A percentile compares a stretch with the other conserved stretches of the same genome.
Evolutionary conservation across 768 basidiomycete genomes (phyloP).

Genomic region (Termitomyces sp.): DNA sequence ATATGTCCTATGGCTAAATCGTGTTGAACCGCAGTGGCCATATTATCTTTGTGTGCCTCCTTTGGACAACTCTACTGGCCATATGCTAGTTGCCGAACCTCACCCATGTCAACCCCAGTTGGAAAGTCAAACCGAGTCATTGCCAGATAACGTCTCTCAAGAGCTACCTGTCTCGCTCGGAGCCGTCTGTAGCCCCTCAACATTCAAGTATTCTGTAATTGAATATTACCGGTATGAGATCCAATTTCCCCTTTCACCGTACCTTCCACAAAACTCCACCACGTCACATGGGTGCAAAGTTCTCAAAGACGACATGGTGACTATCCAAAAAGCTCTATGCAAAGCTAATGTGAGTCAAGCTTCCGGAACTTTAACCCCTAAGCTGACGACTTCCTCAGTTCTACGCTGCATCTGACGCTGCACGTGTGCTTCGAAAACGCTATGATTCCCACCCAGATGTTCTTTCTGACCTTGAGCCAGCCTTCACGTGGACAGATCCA

Average conservation of each 20-base stretch:
- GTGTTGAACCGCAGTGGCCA: constrained; percentile 28
- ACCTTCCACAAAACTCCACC: constrained; percentile 1
- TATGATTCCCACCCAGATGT: constrained; percentile 28
- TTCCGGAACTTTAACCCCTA: constrained; percentile 1
- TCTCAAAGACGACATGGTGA: constrained; percentile 25
- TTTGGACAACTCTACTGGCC: constrained; percentile 9
- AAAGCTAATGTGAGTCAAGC: constrained; percentile 33
- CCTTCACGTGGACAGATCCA: constrained; percentile 46
- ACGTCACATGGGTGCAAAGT: constrained; percentile 22
- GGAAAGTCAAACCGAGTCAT: background rate
- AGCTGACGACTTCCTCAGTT: constrained; percentile 24
- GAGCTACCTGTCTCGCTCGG: background rate
- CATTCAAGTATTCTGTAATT: constrained; percentile 25
- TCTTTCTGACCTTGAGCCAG: constrained; percentile 27
- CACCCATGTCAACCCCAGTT: background rate
- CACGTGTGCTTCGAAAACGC: constrained; percentile 29
- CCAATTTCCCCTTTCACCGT: background rate
- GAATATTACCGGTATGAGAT: background rate
- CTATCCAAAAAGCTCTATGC: constrained; percentile 29
- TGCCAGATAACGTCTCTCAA: background rate
- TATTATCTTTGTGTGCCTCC: constrained; percentile 30
- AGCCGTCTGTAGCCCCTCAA: constrained; percentile 13
- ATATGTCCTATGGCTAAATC: constrained; percentile 29
- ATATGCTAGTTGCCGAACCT: constrained; percentile 1
- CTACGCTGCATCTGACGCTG: constrained; percentile 31